A percentile compares a stretch with the other conserved stretches of the same genome.
phyloP scores from a whole-genome alignment of 2,329 filamentous ascomycete species.

The Sporothrix mexicana region DNA sequence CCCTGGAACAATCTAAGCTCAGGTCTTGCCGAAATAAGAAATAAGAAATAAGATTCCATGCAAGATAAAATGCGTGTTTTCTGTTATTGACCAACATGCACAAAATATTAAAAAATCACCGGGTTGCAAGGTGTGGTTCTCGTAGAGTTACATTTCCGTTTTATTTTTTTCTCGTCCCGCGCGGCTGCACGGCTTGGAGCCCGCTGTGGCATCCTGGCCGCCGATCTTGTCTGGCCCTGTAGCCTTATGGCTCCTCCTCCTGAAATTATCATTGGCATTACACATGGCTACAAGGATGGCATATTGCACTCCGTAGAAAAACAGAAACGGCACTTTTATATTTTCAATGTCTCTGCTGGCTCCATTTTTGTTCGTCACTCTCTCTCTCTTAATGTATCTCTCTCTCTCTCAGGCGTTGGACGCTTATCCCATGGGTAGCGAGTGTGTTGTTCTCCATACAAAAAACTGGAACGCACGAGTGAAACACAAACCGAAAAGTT shows the following conservation, averaged over 20 bases:
- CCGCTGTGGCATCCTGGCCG: background rate
- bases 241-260: background rate
- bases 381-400: background rate
- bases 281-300: constrained; percentile 19
- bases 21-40: background rate
- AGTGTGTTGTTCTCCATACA: background rate
- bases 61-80: too few relatives aligned
- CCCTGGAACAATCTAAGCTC: background rate
- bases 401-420: background rate
- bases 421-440: background rate
- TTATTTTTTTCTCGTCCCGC: background rate
- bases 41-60: background rate
- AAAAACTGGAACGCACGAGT: background rate
- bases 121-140: background rate
- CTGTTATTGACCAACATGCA: background rate
- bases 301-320: background rate
- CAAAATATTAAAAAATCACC: background rate
- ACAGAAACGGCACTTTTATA: background rate
- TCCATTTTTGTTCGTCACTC: background rate
- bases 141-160: background rate
- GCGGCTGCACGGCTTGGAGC: background rate
- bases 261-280: background rate
- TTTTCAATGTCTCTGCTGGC: background rate
- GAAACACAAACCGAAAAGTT: background rate
- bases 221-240: constrained; percentile 12